Base-by-base conservation (phyloP, 2,329 filamentous ascomycete species). In the Boeremia lycopersici region DNA sequence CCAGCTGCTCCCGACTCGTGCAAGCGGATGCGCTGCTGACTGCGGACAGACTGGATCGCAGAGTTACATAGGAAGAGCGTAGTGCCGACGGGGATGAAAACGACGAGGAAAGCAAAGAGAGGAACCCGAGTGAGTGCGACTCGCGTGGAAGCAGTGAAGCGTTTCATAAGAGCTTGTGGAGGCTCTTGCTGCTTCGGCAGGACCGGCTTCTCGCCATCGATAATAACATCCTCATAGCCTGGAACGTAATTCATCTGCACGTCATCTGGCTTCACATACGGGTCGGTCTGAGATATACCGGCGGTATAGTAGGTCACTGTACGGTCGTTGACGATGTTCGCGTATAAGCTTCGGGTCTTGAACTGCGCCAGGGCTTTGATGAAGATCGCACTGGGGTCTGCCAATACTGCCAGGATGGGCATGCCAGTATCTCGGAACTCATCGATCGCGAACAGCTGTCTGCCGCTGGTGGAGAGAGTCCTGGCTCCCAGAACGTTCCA, bases 371-470 rank as follows among this genome's bases (percentile, higher is more conserved):
- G 80, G 0, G 87, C 93, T 29, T 85, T 84, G 65, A 96, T 89
- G 77, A 98, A 98, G 62, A 96, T 89, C 58, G 89, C 93, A 44
- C 88, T 83, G 0, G 89, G 87, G 61, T 96, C 93, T 6, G 93
- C 90, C 28, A 98, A 81, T 9, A 97, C 82, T 43, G 89, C 83
- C 17, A 98, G 82, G 9, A 98, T 79, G 0, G 93, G 91, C 35
- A 87, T 84, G n/a, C 85, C 87, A 0, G 91, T 96, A 58, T 90
- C 86, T 54, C 92, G 86, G 74, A 97, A 97, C 5, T 83, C 79
- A 77, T 98, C 93, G 56, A 95, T 89, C 51, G 86, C 86, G 73
- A 97, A 98, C 9, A 98, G 81, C 72, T 98, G 93, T 44, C 88
- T 83, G 5, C 93, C 93, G 0, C 91, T 96, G 69, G 85, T 87